phyloP scores from a whole-genome alignment of 306 rosid genomes.

The Casuarina cunninghamiana region DNA sequence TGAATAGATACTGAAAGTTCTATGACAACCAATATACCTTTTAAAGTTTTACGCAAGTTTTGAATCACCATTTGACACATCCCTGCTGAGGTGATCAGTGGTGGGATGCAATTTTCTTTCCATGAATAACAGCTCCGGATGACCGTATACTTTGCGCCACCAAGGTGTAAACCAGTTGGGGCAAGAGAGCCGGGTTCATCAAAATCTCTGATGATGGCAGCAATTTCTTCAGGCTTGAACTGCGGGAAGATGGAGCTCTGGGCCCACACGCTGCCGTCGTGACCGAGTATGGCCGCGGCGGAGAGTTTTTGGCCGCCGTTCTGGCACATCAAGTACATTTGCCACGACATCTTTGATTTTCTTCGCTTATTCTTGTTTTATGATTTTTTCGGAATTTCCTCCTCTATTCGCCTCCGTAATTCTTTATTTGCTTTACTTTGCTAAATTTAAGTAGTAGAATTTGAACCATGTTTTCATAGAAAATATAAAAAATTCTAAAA shows the following conservation, averaged over 20 bases:
- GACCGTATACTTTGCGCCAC: conserved; percentile 58
- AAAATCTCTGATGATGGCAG: conserved; percentile 47
- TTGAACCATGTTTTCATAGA: too few relatives aligned
- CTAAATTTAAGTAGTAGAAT: too few relatives aligned
- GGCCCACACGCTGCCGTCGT: conserved; percentile 55
- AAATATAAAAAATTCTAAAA: too few relatives aligned
- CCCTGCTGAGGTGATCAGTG: too few relatives aligned
- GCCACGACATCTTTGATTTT: conserved; percentile 57
- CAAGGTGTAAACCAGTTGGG: conserved; percentile 54
- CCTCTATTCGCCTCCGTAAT: not conserved
- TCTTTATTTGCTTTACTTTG: too few relatives aligned
- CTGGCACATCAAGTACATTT: conserved; percentile 55
- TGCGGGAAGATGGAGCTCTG: conserved; percentile 55
- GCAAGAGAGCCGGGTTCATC: conserved; percentile 54
- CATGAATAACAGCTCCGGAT: conserved; percentile 61
- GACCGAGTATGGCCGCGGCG: conserved; percentile 55
- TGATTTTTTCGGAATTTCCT: too few relatives aligned
- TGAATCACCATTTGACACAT: too few relatives aligned
- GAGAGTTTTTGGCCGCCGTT: conserved; percentile 53
- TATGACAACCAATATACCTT: too few relatives aligned
- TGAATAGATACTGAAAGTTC: too few relatives aligned
- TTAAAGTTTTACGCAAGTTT: too few relatives aligned
- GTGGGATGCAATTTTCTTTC: conserved; percentile 30
- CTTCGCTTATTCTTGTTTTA: not conserved
- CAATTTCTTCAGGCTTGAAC: conserved; percentile 48